Evolutionary conservation across 257 asterid genomes (phyloP).

Genomic region (Capsicum pubescens): DNA sequence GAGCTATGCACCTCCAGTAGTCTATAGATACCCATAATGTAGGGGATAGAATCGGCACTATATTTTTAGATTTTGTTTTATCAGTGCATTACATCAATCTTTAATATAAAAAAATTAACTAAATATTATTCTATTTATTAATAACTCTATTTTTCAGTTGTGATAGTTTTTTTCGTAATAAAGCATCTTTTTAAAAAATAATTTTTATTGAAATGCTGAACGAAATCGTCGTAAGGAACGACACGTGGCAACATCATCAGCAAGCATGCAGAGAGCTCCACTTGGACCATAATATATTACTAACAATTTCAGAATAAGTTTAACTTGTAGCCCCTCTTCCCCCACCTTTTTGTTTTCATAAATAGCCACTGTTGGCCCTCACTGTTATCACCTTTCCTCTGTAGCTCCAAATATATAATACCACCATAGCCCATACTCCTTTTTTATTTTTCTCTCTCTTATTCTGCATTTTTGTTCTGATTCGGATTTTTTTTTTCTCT

Average conservation of each 20-base stretch:
- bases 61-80: no score
- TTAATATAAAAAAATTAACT: background rate
- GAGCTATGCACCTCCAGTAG: no score
- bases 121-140: background rate
- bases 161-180: background rate
- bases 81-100: no score
- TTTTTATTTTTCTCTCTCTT: slow-evolving; percentile 31
- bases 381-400: slow-evolving; percentile 14
- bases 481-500: slow-evolving; percentile 26
- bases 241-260: background rate
- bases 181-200: no score
- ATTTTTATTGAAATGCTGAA: background rate
- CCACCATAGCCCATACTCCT: slow-evolving; percentile 23
- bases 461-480: slow-evolving; percentile 39
- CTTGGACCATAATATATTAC: background rate
- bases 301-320: background rate
- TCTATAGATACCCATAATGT: no score
- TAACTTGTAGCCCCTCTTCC: background rate
- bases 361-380: slow-evolving; percentile 6
- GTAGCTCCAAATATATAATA: slow-evolving; percentile 26
- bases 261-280: background rate
- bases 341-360: accelerated
- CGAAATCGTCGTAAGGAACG: background rate
- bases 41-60: no score
- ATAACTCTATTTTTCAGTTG: background rate